Evolutionary conservation across 2,329 filamentous ascomycete species (phyloP), one percentile per base, ranked within the genome.

Genomic region (Aureobasidium sp.): DNA sequence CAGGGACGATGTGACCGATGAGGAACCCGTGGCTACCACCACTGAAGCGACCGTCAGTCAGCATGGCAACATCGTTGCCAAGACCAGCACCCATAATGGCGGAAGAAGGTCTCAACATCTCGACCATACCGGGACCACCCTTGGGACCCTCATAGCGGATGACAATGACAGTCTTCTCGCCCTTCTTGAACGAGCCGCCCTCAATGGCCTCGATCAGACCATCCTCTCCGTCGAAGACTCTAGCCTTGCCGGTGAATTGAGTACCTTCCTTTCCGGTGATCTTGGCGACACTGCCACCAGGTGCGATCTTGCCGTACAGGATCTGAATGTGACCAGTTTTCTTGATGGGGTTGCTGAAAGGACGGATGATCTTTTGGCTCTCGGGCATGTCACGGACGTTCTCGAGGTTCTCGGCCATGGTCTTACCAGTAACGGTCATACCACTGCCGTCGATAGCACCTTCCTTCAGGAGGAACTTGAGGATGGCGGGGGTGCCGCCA

Each of bases 71-170:
- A 68, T 90, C 87, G 58, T 81, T 90, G 27, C 64, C 64, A 58
- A 97, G 79, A 14, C 89, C 89, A 0, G 93, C 93, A 53, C 93
- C 93, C 88, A 96, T 96, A 67, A 97, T 90, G 20, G 92, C 90
- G 0, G 91, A 91, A 63, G 85, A 89, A 12, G 93, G 90, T 72
- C 89, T 91, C 48, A 97, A 82, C 76, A 96, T 91, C 76, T 97
- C 93, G 1, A 92, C 93, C 93, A 97, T 97, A 47, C 93, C 93
- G 0, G 93, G 93, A 0, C 93, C 93, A 65, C 93, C 93, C 72
- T 90, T 92, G 14, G 93, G 93, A 0, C 93, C 93, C 73, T 87
- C 86, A 72, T 89, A 90, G 48, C 87, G 84, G 73, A 90, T 89
- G 58, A 90, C 84, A 34, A 90, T 86, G 44, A 90, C 87, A 0